Evolutionary conservation across 176 grass and related monocot genomes (phyloP), one percentile per base, ranked within the genome.

Genomic region (Avena atlantica): DNA sequence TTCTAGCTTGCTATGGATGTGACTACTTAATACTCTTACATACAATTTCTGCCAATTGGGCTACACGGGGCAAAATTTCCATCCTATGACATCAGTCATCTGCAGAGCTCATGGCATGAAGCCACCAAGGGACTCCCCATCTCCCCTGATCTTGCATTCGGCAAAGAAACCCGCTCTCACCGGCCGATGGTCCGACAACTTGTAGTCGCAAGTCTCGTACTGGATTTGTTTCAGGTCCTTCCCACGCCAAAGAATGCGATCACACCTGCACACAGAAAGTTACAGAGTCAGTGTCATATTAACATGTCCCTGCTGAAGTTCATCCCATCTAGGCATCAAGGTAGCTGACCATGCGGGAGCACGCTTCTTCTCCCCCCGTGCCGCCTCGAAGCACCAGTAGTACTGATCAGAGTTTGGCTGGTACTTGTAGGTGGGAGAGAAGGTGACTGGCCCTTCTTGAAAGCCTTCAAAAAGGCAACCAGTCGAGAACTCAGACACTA

Each of bases 401-500:
- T 96, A 98, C 66, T 91, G 84, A 52, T 98, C 94, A 3, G 97
- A 90, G 81, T 94, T 93, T 13, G 89, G 92, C 10, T 86, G 89
- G 78, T 96, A 98, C 76, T 98, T 98, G 79, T 98, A 96, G 19
- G 97, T 98, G 34, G 97, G 97, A 3, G 97, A 91, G 79, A 98
- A 98, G 8, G 89, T 88, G 87, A 98, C 94, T 80, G 78, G 13
- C 27, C 92, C 97, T 91, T 98, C 97, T 58, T 94, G 84, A 91
- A 94, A 98, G 37, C 92, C 97, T 64, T 94, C 83, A 0, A 96
- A 96, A 64, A 82, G 84, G 36, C 72, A 19, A 0, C 90, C 92
- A 9, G 71, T 81, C 0, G 79, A 85, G 85, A 96, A 86, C 74
- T 98, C 97, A 4, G 86, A 76, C 62, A 88, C 58, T 19, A 98